Evolutionary conservation across 2,329 filamentous ascomycete genomes (phyloP).

Genomic region (Xylaria sp.): DNA sequence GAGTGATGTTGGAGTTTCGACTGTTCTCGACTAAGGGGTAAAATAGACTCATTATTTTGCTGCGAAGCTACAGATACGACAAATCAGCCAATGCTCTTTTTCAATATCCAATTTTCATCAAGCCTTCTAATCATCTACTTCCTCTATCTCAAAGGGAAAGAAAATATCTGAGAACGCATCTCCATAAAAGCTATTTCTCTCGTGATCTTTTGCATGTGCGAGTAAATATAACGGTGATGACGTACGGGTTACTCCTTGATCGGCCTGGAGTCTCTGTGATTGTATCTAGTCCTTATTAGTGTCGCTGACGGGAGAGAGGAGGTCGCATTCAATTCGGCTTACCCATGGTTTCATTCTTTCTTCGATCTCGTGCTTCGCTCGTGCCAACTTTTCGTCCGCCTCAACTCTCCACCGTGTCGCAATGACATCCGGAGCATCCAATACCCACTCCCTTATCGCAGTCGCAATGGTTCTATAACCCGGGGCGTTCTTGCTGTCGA

Average conservation of each 20-base stretch:
- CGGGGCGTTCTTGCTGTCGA: constrained; percentile 67
- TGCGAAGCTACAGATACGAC: constrained; percentile 48
- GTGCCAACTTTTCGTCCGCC: constrained; percentile 61
- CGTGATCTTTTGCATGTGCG: constrained; percentile 37
- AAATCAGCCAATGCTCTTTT: constrained; percentile 49
- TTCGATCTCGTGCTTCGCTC: constrained; percentile 58
- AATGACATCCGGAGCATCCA: constrained; percentile 66
- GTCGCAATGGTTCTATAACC: constrained; percentile 69
- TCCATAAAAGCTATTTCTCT: constrained; percentile 42
- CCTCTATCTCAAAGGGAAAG: constrained; percentile 51
- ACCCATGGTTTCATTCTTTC: constrained; percentile 59
- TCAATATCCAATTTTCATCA: constrained; percentile 37
- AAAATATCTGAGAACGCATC: constrained; percentile 44
- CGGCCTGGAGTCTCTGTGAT: constrained; percentile 45
- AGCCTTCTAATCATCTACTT: constrained; percentile 44
- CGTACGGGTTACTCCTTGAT: constrained; percentile 49
- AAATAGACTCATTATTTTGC: constrained; percentile 51
- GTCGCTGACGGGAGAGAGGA: background rate
- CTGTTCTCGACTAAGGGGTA: constrained; percentile 44
- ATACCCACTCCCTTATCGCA: constrained; percentile 63
- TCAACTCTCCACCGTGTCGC: constrained; percentile 70
- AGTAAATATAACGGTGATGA: constrained; percentile 44
- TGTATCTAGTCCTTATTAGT: constrained; percentile 46
- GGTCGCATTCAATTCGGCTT: constrained; percentile 34
- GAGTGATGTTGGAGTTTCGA: constrained; percentile 44